phyloP scores from a whole-genome alignment of 148 eudicot species.

The Silene uniflora region DNA sequence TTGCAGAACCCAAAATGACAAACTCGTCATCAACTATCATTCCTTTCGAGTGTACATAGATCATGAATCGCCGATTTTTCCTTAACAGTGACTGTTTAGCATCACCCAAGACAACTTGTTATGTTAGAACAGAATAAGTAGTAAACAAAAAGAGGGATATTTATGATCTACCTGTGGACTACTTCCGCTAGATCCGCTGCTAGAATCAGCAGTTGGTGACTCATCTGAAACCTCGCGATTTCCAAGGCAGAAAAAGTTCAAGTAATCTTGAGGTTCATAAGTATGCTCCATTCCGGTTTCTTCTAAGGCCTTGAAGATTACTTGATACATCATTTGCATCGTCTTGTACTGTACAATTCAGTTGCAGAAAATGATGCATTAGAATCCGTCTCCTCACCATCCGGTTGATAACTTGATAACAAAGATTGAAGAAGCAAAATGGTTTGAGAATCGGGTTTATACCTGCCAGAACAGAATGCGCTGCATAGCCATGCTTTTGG shows the following conservation, averaged over 20 bases:
- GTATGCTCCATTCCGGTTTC: constrained; percentile 56
- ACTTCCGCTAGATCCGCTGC: constrained; percentile 25
- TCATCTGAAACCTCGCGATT: constrained; percentile 49
- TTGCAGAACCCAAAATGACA: constrained; percentile 84
- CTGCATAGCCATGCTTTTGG: constrained; percentile 62
- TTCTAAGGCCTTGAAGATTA: constrained; percentile 68
- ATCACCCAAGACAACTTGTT: not conserved
- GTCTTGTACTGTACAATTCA: constrained; percentile 62
- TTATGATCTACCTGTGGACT: constrained; percentile 51
- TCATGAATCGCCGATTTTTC: constrained; percentile 72
- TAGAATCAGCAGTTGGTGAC: constrained; percentile 20
- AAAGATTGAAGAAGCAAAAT: not conserved
- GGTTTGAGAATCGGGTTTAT: not conserved
- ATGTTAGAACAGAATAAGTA: not conserved
- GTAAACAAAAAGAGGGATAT: constrained; percentile 1
- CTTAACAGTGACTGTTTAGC: constrained; percentile 36
- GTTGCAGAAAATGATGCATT: not conserved
- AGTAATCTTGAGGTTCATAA: constrained; percentile 75
- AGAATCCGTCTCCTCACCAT: not conserved
- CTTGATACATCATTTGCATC: constrained; percentile 95
- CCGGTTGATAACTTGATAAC: not conserved
- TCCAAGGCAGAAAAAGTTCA: constrained; percentile 85
- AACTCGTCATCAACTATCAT: constrained; percentile 93
- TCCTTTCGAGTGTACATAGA: constrained; percentile 90
- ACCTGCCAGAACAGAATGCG: constrained; percentile 97